phyloP scores from a whole-genome alignment of 2,329 filamentous ascomycete genomes.

The Blastomyces parvus region DNA sequence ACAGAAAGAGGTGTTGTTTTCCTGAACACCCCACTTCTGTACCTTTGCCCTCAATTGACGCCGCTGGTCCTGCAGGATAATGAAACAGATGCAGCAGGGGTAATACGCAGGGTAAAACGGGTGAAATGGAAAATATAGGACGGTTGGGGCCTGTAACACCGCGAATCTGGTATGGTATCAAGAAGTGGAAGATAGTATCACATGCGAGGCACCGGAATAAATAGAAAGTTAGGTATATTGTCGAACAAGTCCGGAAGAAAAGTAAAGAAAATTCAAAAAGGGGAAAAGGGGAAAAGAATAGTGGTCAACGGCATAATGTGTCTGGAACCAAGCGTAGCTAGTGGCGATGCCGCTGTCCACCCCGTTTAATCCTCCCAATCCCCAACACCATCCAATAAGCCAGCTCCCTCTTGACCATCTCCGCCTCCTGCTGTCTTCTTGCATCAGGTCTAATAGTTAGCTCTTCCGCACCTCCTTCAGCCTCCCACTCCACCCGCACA shows the following conservation, averaged over 20 bases:
- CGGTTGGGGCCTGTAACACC: neutral
- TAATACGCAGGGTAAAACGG: neutral
- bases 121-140: neutral
- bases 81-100: neutral
- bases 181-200: neutral
- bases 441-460: constrained; percentile 22
- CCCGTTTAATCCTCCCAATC: constrained; percentile 61
- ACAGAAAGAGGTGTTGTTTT: neutral
- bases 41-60: neutral
- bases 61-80: neutral
- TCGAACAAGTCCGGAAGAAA: neutral
- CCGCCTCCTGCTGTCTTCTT: constrained; percentile 45
- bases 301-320: neutral
- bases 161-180: neutral
- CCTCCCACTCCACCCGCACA: constrained; percentile 83
- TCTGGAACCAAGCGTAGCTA: constrained; percentile 4
- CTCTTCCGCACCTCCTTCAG: constrained; percentile 43
- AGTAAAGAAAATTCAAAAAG: neutral
- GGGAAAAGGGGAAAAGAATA: neutral
- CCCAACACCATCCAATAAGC: constrained; percentile 95
- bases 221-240: neutral
- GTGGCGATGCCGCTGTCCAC: constrained; percentile 11
- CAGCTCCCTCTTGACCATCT: constrained; percentile 71
- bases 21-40: neutral
- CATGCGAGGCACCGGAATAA: neutral